Percentiles rank a stretch among this genome's conserved stretches.
Conservation (phyloP, 2,329 filamentous ascomycete species). For the Neocatenulostroma microsporum region DNA sequence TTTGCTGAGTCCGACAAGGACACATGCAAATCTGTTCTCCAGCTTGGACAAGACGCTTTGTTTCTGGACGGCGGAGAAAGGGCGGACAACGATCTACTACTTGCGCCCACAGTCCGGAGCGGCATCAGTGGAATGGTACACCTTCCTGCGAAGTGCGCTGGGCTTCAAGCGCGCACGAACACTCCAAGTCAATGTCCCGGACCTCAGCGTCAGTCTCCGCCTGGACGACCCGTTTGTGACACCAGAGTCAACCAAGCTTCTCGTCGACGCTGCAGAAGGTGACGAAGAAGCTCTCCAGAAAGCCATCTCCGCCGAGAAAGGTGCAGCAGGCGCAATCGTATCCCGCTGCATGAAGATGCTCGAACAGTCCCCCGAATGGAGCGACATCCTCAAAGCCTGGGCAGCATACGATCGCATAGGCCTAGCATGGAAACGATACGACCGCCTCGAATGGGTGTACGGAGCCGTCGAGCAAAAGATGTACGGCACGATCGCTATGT, state of each 20-base stretch:
- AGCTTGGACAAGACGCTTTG: constrained; percentile 60
- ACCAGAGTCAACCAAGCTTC: constrained; percentile 38
- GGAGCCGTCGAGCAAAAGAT: constrained; percentile 59
- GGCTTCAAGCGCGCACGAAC: constrained; percentile 51
- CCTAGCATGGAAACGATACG: constrained; percentile 61
- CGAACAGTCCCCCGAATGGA: constrained; percentile 50
- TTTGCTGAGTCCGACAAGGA: constrained; percentile 45
- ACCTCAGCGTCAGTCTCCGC: constrained; percentile 51
- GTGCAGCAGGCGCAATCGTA: constrained; percentile 50
- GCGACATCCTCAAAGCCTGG: constrained; percentile 53
- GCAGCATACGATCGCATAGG: constrained; percentile 52
- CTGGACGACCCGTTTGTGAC: constrained; percentile 54
- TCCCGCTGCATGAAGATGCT: constrained; percentile 53
- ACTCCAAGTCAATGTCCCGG: constrained; percentile 55
- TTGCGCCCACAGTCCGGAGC: constrained; percentile 54
- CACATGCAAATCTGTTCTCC: constrained; percentile 56
- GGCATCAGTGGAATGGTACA: constrained; percentile 61
- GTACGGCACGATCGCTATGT: constrained; percentile 62
- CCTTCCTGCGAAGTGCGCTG: constrained; percentile 53
- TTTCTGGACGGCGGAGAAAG: constrained; percentile 49
- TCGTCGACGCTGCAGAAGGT: constrained; percentile 37
- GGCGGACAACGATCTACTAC: constrained; percentile 53
- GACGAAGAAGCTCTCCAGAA: constrained; percentile 40
- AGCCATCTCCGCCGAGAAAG: constrained; percentile 45
- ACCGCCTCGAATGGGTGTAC: constrained; percentile 61